Conservation (phyloP, 164 flowering plant genomes). For the Amborella trichopoda region DNA sequence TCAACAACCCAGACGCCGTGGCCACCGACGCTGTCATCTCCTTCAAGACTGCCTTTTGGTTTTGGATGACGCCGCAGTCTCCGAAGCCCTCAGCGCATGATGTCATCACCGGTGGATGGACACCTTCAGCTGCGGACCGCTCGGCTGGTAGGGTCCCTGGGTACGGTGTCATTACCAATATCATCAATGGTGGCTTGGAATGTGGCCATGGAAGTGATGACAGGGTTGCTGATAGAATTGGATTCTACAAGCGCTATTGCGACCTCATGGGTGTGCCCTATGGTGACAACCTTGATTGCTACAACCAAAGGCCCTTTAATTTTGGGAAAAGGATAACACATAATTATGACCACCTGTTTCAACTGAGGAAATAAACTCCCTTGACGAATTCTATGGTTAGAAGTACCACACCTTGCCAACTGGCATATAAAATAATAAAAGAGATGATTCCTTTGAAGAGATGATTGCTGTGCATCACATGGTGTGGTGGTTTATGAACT, state of each 20-base stretch:
- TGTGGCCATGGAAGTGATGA: conserved; percentile 7
- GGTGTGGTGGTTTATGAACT: no score
- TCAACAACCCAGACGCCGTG: conserved; percentile 26
- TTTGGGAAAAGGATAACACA: no score
- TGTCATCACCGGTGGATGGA: conserved; percentile 30
- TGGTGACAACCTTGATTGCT: conserved; percentile 26
- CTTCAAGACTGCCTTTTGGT: conserved; percentile 34
- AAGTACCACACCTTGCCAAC: no score
- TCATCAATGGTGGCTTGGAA: conserved; percentile 15
- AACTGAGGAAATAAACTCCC: no score
- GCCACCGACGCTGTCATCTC: conserved; percentile 19
- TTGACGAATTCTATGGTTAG: no score
- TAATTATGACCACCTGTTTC: no score
- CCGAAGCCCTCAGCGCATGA: conserved; percentile 31
- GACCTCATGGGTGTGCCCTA: conserved; percentile 10
- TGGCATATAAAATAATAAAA: no score
- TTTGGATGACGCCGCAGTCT: conserved; percentile 28
- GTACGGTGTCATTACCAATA: conserved; percentile 9
- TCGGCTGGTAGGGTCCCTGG: conserved; percentile 10
- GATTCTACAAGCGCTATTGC: conserved; percentile 15
- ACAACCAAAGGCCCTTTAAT: conserved; percentile 21
- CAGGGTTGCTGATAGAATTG: conserved; percentile 5
- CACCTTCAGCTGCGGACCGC: conserved; percentile 14
- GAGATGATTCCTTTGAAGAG: no score
- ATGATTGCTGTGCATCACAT: no score